Conservation (phyloP, 2,329 filamentous ascomycete genomes). For the Leptographium wingfieldii region DNA sequence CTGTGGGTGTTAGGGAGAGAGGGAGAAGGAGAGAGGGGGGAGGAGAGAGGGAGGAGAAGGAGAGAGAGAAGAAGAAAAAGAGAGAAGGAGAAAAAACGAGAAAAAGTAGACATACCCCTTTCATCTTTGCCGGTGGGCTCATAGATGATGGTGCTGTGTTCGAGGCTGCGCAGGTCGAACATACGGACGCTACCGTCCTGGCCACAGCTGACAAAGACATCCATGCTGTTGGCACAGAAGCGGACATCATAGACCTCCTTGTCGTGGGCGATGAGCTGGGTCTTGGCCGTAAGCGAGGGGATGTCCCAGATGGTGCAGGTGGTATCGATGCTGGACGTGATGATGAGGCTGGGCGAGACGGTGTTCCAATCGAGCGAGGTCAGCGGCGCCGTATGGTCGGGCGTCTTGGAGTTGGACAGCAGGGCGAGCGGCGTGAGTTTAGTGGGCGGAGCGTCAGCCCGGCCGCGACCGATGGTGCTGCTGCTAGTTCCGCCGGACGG, state of each 20-base stretch:
- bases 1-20: constrained; percentile 16
- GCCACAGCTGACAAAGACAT: constrained; percentile 95
- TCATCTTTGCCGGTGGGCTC: constrained; percentile 84
- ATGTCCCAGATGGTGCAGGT: constrained; percentile 99
- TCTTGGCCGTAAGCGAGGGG: constrained; percentile 92
- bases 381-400: constrained; percentile 91
- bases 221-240: constrained; percentile 96
- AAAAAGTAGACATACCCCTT: constrained; percentile 39
- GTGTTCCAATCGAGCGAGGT: constrained; percentile 98
- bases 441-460: constrained; percentile 42
- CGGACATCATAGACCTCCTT: constrained; percentile 98
- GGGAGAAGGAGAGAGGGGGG: background rate
- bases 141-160: constrained; percentile 98
- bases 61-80: background rate
- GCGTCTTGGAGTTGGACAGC: constrained; percentile 94
- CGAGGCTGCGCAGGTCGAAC: constrained; percentile 92
- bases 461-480: constrained; percentile 19
- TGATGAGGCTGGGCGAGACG: constrained; percentile 90
- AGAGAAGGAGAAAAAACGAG: background rate
- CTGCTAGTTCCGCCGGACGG: constrained; percentile 45
- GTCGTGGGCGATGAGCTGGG: constrained; percentile 94
- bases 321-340: constrained; percentile 96
- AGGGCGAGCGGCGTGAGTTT: constrained; percentile 89
- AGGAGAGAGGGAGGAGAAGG: background rate
- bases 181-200: constrained; percentile 96